Conservation (phyloP, 192 early-diverging fungal genomes). For the Lunasporangiospora selenospora region DNA sequence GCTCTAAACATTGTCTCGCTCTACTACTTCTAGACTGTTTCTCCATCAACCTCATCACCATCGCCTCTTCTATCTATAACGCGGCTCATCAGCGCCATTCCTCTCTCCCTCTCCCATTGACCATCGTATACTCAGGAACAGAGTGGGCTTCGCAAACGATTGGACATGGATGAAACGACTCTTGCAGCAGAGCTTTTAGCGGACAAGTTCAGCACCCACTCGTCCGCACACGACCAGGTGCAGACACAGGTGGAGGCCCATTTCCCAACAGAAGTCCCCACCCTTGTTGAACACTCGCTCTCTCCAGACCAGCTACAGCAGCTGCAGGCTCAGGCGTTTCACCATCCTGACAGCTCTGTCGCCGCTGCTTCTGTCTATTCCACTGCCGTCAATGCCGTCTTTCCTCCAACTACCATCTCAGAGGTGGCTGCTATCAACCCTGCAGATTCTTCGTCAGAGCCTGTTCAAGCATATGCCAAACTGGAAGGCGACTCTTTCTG, state of each 20-base stretch:
- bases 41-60: background rate
- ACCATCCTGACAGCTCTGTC: too few species aligned
- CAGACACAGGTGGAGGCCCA: slow-evolving; percentile 10
- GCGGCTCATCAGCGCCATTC: background rate
- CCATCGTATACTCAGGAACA: background rate
- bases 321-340: slow-evolving; percentile 11
- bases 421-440: slow-evolving; percentile 4
- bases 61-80: background rate
- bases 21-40: background rate
- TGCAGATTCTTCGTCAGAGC: slow-evolving; percentile 41
- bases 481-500: slow-evolving; percentile 83
- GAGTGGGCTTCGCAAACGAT: too few species aligned
- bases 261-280: background rate
- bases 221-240: slow-evolving; percentile 9
- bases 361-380: background rate
- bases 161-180: slow-evolving; percentile 32
- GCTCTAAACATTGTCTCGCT: background rate
- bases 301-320: background rate
- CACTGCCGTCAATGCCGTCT: slow-evolving; percentile 3
- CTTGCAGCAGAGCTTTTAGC: slow-evolving; percentile 33
- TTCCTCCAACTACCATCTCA: slow-evolving; percentile 19
- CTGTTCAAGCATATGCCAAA: slow-evolving; percentile 91
- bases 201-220: slow-evolving; percentile 18
- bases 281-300: background rate
- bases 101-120: background rate